phyloP scores from a whole-genome alignment of 1,139 yeast species.

The Wickerhamomyces sp. region DNA sequence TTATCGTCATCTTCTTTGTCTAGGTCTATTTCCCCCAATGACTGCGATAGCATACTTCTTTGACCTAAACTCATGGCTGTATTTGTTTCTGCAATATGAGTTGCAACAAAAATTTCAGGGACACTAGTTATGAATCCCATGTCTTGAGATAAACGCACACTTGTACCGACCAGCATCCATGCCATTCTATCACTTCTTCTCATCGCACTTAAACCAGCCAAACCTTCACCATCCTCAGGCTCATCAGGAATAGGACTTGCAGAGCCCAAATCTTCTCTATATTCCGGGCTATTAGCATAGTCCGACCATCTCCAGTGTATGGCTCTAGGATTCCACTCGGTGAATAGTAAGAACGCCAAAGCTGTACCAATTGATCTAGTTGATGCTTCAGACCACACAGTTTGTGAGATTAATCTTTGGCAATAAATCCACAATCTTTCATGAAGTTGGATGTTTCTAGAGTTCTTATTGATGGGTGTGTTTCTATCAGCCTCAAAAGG shows the following conservation, averaged over 20 bases:
- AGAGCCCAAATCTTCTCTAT: conserved; percentile 20
- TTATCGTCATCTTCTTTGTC: conserved; percentile 42
- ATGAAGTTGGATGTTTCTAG: conserved; percentile 59
- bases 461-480: conserved; percentile 19
- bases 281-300: conserved; percentile 65
- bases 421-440: conserved; percentile 80
- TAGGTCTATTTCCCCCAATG: conserved; percentile 58
- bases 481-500: conserved; percentile 38
- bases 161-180: conserved; percentile 89
- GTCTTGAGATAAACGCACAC: conserved; percentile 83
- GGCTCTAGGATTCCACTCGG: conserved; percentile 95
- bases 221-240: conserved; percentile 39
- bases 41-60: conserved; percentile 63
- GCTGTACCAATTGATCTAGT: conserved; percentile 85
- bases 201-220: conserved; percentile 81
- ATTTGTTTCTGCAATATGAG: conserved; percentile 79
- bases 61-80: conserved; percentile 69
- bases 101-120: conserved; percentile 72
- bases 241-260: conserved; percentile 8
- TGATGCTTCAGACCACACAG: conserved; percentile 94
- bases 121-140: conserved; percentile 75
- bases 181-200: conserved; percentile 86
- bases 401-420: conserved; percentile 75
- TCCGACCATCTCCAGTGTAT: conserved; percentile 88
- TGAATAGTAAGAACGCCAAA: conserved; percentile 76